Percentiles rank a stretch among this genome's conserved stretches.
Conservation (phyloP, 306 rosid species). For the Quercus mongolica region DNA sequence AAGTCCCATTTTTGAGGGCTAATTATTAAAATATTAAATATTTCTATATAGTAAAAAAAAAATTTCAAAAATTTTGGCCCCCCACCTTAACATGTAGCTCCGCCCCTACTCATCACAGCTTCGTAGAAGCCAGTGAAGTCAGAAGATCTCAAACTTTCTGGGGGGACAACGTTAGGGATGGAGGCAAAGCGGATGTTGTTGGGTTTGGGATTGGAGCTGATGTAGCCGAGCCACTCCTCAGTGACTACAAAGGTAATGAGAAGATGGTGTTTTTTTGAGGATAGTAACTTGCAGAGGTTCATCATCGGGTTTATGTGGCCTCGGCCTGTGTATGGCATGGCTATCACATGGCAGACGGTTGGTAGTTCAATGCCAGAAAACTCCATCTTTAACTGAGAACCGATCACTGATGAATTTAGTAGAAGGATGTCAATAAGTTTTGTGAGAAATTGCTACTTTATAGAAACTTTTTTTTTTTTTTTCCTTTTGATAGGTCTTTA, state of each 20-base stretch:
- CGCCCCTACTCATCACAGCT: constrained; percentile 18
- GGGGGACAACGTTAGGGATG: constrained; percentile 23
- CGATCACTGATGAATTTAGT: neutral
- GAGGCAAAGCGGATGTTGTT: constrained; percentile 5
- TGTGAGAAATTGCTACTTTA: no score
- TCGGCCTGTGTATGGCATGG: constrained; percentile 36
- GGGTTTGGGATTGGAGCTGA: neutral
- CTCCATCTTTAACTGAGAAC: neutral
- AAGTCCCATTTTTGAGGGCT: no score
- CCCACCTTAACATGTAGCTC: no score
- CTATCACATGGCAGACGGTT: constrained; percentile 25
- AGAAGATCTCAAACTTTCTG: constrained; percentile 6
- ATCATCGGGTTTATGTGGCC: constrained; percentile 37
- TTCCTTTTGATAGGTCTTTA: no score
- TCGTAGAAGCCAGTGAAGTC: constrained; percentile 14
- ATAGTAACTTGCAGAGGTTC: constrained; percentile 31
- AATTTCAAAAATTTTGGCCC: no score
- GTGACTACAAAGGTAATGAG: constrained; percentile 22
- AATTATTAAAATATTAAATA: no score
- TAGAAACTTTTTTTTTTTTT: no score
- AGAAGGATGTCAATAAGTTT: no score
- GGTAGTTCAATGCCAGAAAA: neutral
- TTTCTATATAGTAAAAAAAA: no score
- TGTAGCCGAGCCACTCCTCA: constrained; percentile 24
- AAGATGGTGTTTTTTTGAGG: constrained; percentile 5